Conservation (phyloP, 176 grass and related monocot species). For the Poa annua region DNA sequence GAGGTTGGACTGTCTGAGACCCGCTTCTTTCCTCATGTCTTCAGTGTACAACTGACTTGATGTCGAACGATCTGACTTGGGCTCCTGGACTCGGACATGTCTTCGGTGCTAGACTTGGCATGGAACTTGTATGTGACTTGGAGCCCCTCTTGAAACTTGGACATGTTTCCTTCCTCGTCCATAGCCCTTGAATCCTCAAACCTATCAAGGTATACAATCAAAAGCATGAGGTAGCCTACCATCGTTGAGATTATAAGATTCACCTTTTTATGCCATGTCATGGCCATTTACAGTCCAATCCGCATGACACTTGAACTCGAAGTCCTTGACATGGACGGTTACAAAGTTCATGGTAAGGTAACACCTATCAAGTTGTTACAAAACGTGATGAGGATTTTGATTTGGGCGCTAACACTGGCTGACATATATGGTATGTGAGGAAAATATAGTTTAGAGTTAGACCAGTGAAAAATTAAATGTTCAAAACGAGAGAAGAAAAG, state of each 20-base stretch:
- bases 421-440: background rate
- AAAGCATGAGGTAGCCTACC: background rate
- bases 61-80: background rate
- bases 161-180: background rate
- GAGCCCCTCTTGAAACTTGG: background rate
- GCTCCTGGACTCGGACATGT: background rate
- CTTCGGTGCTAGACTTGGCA: background rate
- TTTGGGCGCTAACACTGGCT: slow-evolving; percentile 30
- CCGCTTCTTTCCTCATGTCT: background rate
- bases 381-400: background rate
- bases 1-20: background rate
- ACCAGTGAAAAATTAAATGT: background rate
- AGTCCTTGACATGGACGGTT: background rate
- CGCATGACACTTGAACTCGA: background rate
- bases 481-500: background rate
- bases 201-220: background rate
- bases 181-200: background rate
- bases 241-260: background rate
- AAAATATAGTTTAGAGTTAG: slow-evolving; percentile 12
- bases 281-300: background rate
- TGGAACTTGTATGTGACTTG: background rate
- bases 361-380: slow-evolving; percentile 21
- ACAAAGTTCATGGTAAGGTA: slow-evolving; percentile 5
- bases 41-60: background rate
- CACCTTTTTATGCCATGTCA: background rate